These are phyloP conservation scores for Cucurbitaria berberidis DNA, from an alignment of 2,329 filamentous ascomycete genomes.

Conservation along the genomic window DNA sequence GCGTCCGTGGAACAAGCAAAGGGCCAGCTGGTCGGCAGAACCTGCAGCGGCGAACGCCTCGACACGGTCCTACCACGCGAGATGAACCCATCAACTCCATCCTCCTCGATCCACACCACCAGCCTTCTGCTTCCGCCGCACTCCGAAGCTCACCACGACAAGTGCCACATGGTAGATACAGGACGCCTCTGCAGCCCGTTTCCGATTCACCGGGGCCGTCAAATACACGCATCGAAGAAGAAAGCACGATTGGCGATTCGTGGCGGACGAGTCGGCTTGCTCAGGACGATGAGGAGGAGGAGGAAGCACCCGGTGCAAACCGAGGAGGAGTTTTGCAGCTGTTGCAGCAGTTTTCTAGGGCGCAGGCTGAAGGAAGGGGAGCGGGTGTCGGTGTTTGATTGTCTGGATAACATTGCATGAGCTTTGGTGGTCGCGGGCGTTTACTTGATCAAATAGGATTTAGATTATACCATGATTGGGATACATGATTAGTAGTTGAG, in stretches of 20 bases:
- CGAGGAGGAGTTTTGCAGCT: slow-evolving; percentile 68
- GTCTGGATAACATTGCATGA: background rate
- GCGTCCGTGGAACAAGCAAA: slow-evolving; percentile 33
- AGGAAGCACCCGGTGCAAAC: slow-evolving; percentile 50
- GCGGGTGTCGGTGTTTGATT: slow-evolving; percentile 41
- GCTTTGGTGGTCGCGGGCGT: slow-evolving; percentile 1
- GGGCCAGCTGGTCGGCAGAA: slow-evolving; percentile 31
- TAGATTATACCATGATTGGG: background rate
- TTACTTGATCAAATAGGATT: background rate
- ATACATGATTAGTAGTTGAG: background rate
- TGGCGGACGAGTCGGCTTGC: slow-evolving; percentile 56
- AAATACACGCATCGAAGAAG: slow-evolving; percentile 52
- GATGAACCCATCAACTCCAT: slow-evolving; percentile 73
- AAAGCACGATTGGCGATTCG: slow-evolving; percentile 67
- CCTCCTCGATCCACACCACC: slow-evolving; percentile 76
- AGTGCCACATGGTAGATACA: slow-evolving; percentile 56
- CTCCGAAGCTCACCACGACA: slow-evolving; percentile 54
- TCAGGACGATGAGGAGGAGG: slow-evolving; percentile 57
- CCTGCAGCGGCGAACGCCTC: slow-evolving; percentile 33
- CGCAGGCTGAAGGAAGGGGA: slow-evolving; percentile 59
- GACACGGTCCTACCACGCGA: slow-evolving; percentile 25
- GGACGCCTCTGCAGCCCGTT: slow-evolving; percentile 33
- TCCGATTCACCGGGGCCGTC: slow-evolving; percentile 14
- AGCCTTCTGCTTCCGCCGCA: slow-evolving; percentile 62
- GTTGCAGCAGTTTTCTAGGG: slow-evolving; percentile 71